A percentile compares a stretch with the other conserved stretches of the same genome.
These are phyloP conservation scores for Phytopythium ostracodes DNA, from an alignment of 352 stramenopile genomes.

Conservation along the genomic window DNA sequence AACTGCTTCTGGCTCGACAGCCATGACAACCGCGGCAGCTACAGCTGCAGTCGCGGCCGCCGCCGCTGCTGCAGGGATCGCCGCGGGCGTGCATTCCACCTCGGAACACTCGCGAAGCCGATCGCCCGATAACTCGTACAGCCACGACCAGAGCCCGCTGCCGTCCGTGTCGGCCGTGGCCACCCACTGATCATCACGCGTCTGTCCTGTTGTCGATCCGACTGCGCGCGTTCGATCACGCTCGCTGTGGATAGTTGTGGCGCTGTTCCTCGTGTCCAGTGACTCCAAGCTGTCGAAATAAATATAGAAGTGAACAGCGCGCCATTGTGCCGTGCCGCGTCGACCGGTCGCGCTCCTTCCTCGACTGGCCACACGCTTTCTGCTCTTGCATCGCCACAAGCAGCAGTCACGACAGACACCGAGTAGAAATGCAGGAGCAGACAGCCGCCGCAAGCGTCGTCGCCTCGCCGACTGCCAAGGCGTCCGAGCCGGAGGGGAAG, in stretches of 20 bases:
- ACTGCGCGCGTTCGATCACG: not conserved
- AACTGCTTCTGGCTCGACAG: conserved; percentile 14
- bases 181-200: not conserved
- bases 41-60: not conserved
- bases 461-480: not conserved
- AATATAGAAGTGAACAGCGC: conserved; percentile 2
- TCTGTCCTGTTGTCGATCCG: too few relatives aligned
- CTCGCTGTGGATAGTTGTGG: not conserved
- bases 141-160: conserved; percentile 3
- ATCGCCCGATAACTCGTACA: conserved; percentile 11
- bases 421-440: conserved; percentile 1
- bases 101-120: conserved; percentile 19
- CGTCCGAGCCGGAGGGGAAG: not conserved
- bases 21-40: not conserved
- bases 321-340: not conserved
- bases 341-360: not conserved
- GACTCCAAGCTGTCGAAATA: not conserved
- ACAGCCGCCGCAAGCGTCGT: not conserved
- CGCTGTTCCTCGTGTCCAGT: not conserved
- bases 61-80: not conserved
- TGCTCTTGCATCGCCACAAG: too few relatives aligned
- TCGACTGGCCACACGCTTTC: not conserved
- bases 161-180: not conserved
- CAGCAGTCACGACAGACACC: not conserved
- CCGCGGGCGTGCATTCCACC: conserved; percentile 1